phyloP scores from a whole-genome alignment of 257 asterid genomes.

The Sherardia arvensis region DNA sequence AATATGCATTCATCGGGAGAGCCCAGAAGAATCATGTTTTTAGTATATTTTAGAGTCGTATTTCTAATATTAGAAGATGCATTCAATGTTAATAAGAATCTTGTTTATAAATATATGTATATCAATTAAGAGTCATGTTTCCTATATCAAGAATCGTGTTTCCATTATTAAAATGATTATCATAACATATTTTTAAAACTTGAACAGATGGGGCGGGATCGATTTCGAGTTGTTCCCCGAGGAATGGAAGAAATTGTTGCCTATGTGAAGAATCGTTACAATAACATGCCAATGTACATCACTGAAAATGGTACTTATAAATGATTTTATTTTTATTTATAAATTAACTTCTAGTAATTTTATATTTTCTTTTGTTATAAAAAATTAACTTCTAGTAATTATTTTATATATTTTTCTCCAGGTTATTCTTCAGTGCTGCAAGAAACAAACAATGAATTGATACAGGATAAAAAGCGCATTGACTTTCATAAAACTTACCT shows the following conservation, averaged over 20 bases:
- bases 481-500: constrained; percentile 18
- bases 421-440: constrained; percentile 42
- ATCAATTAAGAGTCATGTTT: too few relatives aligned
- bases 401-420: constrained; percentile 15
- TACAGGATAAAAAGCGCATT: constrained; percentile 25
- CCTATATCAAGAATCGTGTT: too few relatives aligned
- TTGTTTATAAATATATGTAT: too few relatives aligned
- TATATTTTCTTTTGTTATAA: neutral
- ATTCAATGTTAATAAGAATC: too few relatives aligned
- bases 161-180: too few relatives aligned
- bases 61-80: too few relatives aligned
- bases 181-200: neutral
- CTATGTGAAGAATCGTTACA: constrained; percentile 51
- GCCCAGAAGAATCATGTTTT: too few relatives aligned
- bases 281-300: constrained; percentile 53
- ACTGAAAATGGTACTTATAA: constrained; percentile 57
- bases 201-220: constrained; percentile 42
- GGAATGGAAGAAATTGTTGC: constrained; percentile 53
- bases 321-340: too few relatives aligned
- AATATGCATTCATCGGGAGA: too few relatives aligned
- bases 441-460: constrained; percentile 13
- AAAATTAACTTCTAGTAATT: neutral
- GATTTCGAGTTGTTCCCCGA: constrained; percentile 45
- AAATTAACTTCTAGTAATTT: too few relatives aligned
- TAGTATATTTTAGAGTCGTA: too few relatives aligned